A percentile compares a stretch with the other conserved stretches of the same genome.
phyloP scores from a whole-genome alignment of 2,329 filamentous ascomycete species.

The Monascus ruber region DNA sequence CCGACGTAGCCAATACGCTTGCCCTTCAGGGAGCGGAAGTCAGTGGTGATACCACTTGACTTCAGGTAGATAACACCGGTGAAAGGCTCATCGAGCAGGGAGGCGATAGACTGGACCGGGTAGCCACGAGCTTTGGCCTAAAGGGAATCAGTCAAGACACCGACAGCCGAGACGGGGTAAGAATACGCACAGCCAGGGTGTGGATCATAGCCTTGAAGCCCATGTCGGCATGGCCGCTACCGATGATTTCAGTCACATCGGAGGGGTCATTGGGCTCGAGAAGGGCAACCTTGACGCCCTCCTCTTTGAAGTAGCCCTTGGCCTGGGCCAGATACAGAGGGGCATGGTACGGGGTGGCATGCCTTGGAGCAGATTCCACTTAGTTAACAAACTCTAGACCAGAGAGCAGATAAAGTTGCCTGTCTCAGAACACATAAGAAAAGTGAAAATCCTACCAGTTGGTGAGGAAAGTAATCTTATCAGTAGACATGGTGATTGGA shows the following conservation, averaged over 20 bases:
- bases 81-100: slow-evolving; percentile 68
- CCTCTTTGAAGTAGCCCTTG: slow-evolving; percentile 62
- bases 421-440: slow-evolving; percentile 2
- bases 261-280: slow-evolving; percentile 70
- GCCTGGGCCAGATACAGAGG: slow-evolving; percentile 66
- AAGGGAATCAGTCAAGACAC: slow-evolving; percentile 2
- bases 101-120: slow-evolving; percentile 61
- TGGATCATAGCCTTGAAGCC: slow-evolving; percentile 81
- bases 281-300: slow-evolving; percentile 66
- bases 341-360: slow-evolving; percentile 70
- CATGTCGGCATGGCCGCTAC: slow-evolving; percentile 62
- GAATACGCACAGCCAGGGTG: slow-evolving; percentile 51
- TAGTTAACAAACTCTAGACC: slow-evolving; percentile 11
- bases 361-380: slow-evolving; percentile 41
- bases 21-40: slow-evolving; percentile 64
- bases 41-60: slow-evolving; percentile 59
- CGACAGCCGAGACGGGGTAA: background rate
- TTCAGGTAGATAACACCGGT: slow-evolving; percentile 70
- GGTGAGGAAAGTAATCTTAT: slow-evolving; percentile 76
- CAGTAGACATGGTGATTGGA: slow-evolving; percentile 52
- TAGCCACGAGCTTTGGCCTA: slow-evolving; percentile 65
- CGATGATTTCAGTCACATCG: slow-evolving; percentile 73
- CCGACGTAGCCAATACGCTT: slow-evolving; percentile 71
- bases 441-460: slow-evolving; percentile 53
- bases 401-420: slow-evolving; percentile 1